Evolutionary conservation across 176 grass and related monocot species (phyloP).

Genomic region (Canna indica): DNA sequence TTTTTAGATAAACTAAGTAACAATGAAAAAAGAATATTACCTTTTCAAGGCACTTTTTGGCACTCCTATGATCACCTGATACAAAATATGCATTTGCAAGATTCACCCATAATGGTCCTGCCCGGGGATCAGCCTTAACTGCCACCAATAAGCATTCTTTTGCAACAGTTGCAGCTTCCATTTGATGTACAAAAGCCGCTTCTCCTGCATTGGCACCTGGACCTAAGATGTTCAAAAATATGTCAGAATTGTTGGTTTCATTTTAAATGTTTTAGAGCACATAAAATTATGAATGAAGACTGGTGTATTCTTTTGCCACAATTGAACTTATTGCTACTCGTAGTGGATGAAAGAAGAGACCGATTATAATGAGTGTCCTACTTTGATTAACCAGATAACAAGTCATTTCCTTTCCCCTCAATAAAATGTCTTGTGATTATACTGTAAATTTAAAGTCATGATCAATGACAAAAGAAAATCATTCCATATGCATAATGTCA

Average conservation of each 20-base stretch:
- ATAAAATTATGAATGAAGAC: neutral
- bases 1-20: conserved; percentile 8
- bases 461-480: too few relatives aligned
- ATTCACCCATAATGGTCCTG: conserved; percentile 76
- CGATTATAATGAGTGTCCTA: neutral
- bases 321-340: neutral
- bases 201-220: conserved; percentile 37
- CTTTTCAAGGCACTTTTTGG: conserved; percentile 91
- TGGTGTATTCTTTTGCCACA: neutral
- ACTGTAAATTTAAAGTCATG: too few relatives aligned
- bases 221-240: conserved; percentile 31
- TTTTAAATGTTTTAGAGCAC: neutral
- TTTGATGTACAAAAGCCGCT: conserved; percentile 49
- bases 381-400: neutral
- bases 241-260: neutral
- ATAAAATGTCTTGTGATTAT: too few relatives aligned
- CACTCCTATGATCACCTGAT: conserved; percentile 66
- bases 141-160: conserved; percentile 80
- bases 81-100: conserved; percentile 93
- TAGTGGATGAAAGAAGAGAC: neutral
- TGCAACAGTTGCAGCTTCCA: conserved; percentile 72
- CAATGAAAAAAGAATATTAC: conserved; percentile 30
- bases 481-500: too few relatives aligned
- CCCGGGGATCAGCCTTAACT: conserved; percentile 66
- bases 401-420: too few relatives aligned